These are phyloP conservation scores for Apiospora malaysiana DNA, from an alignment of 2,329 filamentous ascomycete genomes.

Conservation along the genomic window DNA sequence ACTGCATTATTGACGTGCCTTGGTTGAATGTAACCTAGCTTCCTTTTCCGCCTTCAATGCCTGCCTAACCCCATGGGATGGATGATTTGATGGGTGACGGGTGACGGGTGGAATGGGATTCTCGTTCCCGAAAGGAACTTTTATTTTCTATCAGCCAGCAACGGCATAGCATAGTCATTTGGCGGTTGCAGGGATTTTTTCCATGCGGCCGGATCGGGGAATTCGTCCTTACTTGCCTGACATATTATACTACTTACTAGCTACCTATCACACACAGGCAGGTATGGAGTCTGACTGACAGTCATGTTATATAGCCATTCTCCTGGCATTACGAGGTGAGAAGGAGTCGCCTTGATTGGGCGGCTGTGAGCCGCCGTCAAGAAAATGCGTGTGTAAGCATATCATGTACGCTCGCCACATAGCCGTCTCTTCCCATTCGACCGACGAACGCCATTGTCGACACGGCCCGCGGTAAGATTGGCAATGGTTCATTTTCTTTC, in stretches of 20 bases:
- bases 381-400: background rate
- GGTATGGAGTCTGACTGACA: too few relatives aligned
- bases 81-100: background rate
- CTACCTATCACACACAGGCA: too few relatives aligned
- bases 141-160: background rate
- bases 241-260: background rate
- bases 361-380: background rate
- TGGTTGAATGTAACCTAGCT: background rate
- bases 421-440: background rate
- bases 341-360: background rate
- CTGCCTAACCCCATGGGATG: background rate
- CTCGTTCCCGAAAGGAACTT: background rate
- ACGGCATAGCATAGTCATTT: background rate
- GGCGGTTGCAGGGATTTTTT: background rate
- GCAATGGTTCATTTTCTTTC: background rate
- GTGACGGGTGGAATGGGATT: background rate
- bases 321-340: background rate
- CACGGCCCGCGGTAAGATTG: background rate
- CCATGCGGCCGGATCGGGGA: background rate
- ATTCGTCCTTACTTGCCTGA: background rate
- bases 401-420: background rate
- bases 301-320: background rate
- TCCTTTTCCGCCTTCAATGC: background rate
- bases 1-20: constrained; percentile 9
- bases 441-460: background rate